Conservation (phyloP, 2,329 filamentous ascomycete species). For the Helicocarpus griseus region DNA sequence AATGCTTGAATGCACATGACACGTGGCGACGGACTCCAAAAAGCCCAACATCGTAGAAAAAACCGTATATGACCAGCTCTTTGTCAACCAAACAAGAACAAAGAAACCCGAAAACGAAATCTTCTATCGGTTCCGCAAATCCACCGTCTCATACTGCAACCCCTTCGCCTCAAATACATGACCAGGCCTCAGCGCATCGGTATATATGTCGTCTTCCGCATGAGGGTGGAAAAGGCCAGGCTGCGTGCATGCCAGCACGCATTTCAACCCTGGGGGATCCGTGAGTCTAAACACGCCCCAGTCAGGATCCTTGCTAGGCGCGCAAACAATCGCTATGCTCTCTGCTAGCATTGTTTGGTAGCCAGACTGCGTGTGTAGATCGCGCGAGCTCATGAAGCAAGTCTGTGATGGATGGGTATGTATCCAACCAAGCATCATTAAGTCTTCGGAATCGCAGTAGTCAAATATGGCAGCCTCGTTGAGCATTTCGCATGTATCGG, state of each 20-base stretch:
- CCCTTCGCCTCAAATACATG: conserved; percentile 61
- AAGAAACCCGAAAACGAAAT: neutral
- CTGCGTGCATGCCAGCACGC: conserved; percentile 71
- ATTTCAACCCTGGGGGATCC: conserved; percentile 78
- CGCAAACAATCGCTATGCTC: conserved; percentile 93
- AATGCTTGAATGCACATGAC: no score
- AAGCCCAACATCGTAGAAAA: neutral
- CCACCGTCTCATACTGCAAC: conserved; percentile 58
- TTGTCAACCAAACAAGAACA: no score
- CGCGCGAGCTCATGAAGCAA: conserved; percentile 93
- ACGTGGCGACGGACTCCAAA: neutral
- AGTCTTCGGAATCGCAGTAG: conserved; percentile 73
- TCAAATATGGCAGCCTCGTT: conserved; percentile 80
- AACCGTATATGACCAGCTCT: no score
- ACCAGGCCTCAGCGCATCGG: conserved; percentile 59
- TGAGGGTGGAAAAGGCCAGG: conserved; percentile 78
- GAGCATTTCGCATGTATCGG: conserved; percentile 89
- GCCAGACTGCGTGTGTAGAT: conserved; percentile 85
- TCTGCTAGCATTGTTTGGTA: conserved; percentile 97
- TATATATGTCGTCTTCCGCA: conserved; percentile 62
- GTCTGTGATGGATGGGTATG: conserved; percentile 95
- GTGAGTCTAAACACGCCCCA: conserved; percentile 91
- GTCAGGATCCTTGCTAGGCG: conserved; percentile 63
- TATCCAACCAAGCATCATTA: conserved; percentile 91
- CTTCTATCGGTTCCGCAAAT: conserved; percentile 37